Percentiles rank a stretch among this genome's conserved stretches.
phyloP scores from a whole-genome alignment of 768 basidiomycete species.

The Mycena polygramma region DNA sequence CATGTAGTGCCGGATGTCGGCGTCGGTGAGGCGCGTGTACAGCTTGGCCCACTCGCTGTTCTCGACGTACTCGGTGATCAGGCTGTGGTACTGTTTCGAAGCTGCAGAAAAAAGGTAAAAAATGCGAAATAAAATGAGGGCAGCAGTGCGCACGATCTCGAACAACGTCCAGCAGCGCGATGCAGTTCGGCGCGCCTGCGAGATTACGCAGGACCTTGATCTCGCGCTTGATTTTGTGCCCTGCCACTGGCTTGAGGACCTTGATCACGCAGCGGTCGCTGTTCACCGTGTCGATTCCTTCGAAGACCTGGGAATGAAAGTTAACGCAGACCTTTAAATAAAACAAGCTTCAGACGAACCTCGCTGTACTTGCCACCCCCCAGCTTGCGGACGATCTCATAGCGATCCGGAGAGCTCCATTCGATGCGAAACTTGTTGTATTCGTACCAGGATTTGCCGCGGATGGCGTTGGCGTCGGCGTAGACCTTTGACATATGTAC shows the following conservation, averaged over 20 bases:
- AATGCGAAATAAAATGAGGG: neutral
- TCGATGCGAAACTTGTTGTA: conserved; percentile 67
- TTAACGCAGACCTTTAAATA: conserved; percentile 5
- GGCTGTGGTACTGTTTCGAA: conserved; percentile 69
- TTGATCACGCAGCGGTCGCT: conserved; percentile 73
- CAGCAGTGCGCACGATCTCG: conserved; percentile 57
- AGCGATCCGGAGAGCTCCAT: conserved; percentile 76
- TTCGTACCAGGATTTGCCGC: conserved; percentile 68
- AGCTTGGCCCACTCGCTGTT: conserved; percentile 76
- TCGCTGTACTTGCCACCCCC: conserved; percentile 79
- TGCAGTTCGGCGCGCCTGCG: conserved; percentile 68
- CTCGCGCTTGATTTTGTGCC: conserved; percentile 81
- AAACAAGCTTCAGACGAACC: conserved; percentile 49
- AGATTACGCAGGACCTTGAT: conserved; percentile 81
- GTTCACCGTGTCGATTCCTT: conserved; percentile 69
- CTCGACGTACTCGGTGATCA: conserved; percentile 77
- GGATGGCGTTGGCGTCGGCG: conserved; percentile 67
- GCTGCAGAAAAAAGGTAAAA: conserved; percentile 37
- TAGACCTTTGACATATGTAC: conserved; percentile 64
- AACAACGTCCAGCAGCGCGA: conserved; percentile 76
- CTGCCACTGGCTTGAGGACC: conserved; percentile 79
- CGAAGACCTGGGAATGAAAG: conserved; percentile 60
- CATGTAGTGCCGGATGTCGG: conserved; percentile 76
- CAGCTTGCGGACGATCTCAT: conserved; percentile 74
- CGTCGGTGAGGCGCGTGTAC: conserved; percentile 69